Evolutionary conservation across 208 protist genomes (phyloP), one percentile per base, ranked within the genome.

Genomic region (Trypanosoma congolense): DNA sequence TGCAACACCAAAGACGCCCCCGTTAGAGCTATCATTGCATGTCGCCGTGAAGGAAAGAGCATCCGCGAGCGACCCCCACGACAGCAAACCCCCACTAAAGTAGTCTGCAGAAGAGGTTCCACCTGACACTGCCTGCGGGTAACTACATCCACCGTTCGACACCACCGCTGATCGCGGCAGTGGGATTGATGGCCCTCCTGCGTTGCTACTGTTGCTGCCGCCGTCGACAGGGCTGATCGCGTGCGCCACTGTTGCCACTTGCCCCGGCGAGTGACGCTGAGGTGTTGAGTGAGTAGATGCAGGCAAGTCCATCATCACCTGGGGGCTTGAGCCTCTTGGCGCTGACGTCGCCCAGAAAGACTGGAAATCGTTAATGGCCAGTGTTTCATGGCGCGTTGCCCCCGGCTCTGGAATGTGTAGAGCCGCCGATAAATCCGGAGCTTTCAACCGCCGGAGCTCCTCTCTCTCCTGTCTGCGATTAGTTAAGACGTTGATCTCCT

Each of bases 301-400:
- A 46, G 25, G 22, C 44, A 19, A 56, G 36, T 22, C 36, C 57
- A n/a, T 38, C 41, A 19, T 19, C 38, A 28, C 45, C 24, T 30
- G n/a, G 8, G 40, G 19, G 3, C 16, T 31, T 18, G 24, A 35
- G 21, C 48, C 41, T 28, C 47, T 58, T 29, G 40, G 19, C 26
- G 9, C 29, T 19, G 65, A 49, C 31, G 44, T 43, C 21, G 42
- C 30, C 43, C 43, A 56, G 21, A 89, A 89, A n/a, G 62, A 75
- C 35, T 71, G 72, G 35, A 89, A 67, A 57, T 89, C 81, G 47
- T 84, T 70, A 56, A 89, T 89, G 31, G 75, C 69, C 26, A 89
- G 62, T 14, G 75, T 73, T 58, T 84, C 77, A 60, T 89, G 74
- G 48, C 76, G 73, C 38, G 69, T 80, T 22, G 77, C 49, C 14